Conservation (phyloP, 345 rosid genomes). For the Physaria fendleri region DNA sequence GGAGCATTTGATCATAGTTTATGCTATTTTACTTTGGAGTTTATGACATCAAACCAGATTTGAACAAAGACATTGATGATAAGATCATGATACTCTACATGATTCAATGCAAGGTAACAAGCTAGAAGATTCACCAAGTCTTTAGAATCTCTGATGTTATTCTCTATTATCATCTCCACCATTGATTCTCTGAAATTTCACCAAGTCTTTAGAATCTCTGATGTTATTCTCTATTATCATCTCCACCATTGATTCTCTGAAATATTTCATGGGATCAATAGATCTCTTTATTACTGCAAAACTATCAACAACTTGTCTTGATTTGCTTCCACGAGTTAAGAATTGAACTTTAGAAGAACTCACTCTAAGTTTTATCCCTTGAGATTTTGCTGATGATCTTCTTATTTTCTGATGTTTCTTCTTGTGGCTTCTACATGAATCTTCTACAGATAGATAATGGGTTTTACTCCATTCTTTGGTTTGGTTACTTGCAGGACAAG, state of each 20-base stretch:
- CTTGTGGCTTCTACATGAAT: constrained; percentile 12
- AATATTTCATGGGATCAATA: constrained; percentile 66
- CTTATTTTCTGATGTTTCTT: constrained; percentile 18
- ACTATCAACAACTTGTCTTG: constrained; percentile 32
- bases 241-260: constrained; percentile 85
- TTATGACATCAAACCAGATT: constrained; percentile 43
- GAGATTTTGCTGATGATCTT: constrained; percentile 27
- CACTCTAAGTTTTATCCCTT: constrained; percentile 39
- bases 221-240: constrained; percentile 78
- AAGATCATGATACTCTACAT: constrained; percentile 51
- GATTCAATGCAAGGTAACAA: constrained; percentile 65
- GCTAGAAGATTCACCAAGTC: constrained; percentile 80
- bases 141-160: constrained; percentile 45
- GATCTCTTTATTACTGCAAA: constrained; percentile 65
- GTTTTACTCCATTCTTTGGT: no score
- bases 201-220: constrained; percentile 48
- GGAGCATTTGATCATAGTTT: not conserved
- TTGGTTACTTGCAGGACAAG: no score
- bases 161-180: constrained; percentile 83
- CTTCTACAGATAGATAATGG: no score
- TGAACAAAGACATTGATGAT: constrained; percentile 73
- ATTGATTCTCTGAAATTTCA: constrained; percentile 82
- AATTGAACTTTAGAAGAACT: constrained; percentile 47
- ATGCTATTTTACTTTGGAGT: constrained; percentile 1
- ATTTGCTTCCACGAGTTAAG: constrained; percentile 25